phyloP scores from a whole-genome alignment of 78 protist genomes.

The Protostelium mycophagum region DNA sequence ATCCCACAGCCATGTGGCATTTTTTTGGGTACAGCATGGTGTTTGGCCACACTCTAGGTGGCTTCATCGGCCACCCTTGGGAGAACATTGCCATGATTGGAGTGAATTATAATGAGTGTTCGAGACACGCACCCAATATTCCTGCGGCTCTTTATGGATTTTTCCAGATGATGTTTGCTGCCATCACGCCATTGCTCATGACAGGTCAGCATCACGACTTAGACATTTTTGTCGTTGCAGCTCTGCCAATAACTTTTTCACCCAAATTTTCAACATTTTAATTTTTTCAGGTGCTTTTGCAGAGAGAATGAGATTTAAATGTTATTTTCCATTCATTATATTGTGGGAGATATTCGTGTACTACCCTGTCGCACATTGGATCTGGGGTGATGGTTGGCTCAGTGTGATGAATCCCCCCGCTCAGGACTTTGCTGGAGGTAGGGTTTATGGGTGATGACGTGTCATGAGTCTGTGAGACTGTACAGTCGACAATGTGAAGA shows the following conservation, averaged over 20 bases:
- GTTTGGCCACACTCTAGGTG: background rate
- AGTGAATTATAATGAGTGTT: conserved; percentile 30
- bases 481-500: too few species aligned
- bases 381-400: conserved; percentile 86
- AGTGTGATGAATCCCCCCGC: conserved; percentile 18
- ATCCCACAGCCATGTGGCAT: background rate
- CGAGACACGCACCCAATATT: conserved; percentile 32
- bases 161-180: conserved; percentile 89
- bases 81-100: conserved; percentile 24
- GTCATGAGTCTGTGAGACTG: too few species aligned
- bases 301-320: conserved; percentile 57
- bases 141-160: conserved; percentile 67
- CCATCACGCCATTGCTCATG: conserved; percentile 82
- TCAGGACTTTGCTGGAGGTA: conserved; percentile 87
- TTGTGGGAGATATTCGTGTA: conserved; percentile 80
- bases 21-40: background rate
- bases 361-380: conserved; percentile 88
- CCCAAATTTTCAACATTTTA: background rate
- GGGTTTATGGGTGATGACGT: too few species aligned
- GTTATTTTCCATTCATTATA: conserved; percentile 50
- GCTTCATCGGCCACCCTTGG: conserved; percentile 65
- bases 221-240: too few species aligned
- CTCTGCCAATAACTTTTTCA: background rate
- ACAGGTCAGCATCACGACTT: conserved; percentile 43
- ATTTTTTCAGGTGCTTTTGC: conserved; percentile 70